Base-by-base conservation (phyloP, 176 grass and related monocot genomes). In the Melocanna baccifera region DNA sequence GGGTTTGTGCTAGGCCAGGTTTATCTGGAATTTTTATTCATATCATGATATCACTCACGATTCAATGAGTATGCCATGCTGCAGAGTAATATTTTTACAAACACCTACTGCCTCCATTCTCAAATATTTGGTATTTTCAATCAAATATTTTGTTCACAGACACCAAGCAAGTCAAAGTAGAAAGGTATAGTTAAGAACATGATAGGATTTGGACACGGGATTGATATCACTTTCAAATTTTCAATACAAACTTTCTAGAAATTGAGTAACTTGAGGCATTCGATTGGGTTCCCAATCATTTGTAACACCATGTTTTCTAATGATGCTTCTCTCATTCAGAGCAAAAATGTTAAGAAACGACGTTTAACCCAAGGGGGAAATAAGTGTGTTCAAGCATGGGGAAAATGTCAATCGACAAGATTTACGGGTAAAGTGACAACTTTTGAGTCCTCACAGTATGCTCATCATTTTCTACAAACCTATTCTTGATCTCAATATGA, bases 391-490 rank as follows among this genome's bases (percentile, higher is more conserved):
- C 32, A 82, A 85, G 67, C 62, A 77, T 48, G 37, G 12, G 13
- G 23, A 43, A 73, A 81, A 36, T 68, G 78, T 9, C 69, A 53
- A 76, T 53, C 28, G 71, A 82, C 30, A 67, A 40, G 71, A 67
- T 85, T 57, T 88, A 78, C 58, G 37, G 71, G 78, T 50, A 73
- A 91, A 46, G 69, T 19, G 62, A 76, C 53, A 23, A 5, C 3
- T 73, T 57, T 71, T 8, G 43, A 78, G 65, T 83, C 73, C 47
- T 70, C 48, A 84, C 51, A 64, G 32, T 91, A 45, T 75, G 81
- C 66, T 91, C 82, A 59, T 71, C 50, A 88, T 61, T 73, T 80
- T 82, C 82, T 73, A 88, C 72, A 88, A 57, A 78, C 67, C 82
- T 88, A 85, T 84, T 69, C 62, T 80, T 70, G 36, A 73, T 79